phyloP scores from a whole-genome alignment of 345 rosid species.

The Aquilaria sinensis region DNA sequence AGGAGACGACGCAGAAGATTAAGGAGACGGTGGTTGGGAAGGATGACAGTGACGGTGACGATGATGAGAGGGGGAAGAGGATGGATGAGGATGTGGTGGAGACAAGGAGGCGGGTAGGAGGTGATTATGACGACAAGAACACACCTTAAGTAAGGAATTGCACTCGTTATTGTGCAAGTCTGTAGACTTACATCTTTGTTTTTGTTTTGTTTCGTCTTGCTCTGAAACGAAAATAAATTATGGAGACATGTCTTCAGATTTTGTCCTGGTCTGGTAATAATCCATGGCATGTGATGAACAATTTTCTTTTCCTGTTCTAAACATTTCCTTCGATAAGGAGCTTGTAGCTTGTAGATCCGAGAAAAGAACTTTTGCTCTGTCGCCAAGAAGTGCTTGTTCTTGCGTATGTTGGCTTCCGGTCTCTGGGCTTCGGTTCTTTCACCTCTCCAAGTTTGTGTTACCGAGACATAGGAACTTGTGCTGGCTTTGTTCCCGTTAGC shows the following conservation, averaged over 20 bases:
- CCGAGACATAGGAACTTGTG: too few species aligned
- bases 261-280: too few species aligned
- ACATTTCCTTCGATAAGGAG: too few species aligned
- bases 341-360: too few species aligned
- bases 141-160: not conserved
- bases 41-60: slow-evolving; percentile 4
- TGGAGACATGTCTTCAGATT: not conserved
- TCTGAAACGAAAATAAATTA: not conserved
- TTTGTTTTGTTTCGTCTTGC: not conserved
- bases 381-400: too few species aligned
- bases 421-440: too few species aligned
- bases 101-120: slow-evolving; percentile 6
- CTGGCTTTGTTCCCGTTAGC: too few species aligned
- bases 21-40: slow-evolving; percentile 38
- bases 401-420: too few species aligned
- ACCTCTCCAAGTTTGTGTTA: too few species aligned
- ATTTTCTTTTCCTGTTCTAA: too few species aligned
- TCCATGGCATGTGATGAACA: too few species aligned
- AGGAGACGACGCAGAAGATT: slow-evolving; percentile 30
- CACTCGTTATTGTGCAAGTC: not conserved
- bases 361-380: too few species aligned
- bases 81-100: slow-evolving; percentile 19
- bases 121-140: slow-evolving; percentile 1
- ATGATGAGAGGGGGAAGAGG: slow-evolving; percentile 10
- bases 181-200: not conserved